Percentiles rank a stretch among this genome's conserved stretches.
These are phyloP conservation scores for Salvia rosmarinus DNA, from an alignment of 257 asterid genomes.

Conservation along the genomic window DNA sequence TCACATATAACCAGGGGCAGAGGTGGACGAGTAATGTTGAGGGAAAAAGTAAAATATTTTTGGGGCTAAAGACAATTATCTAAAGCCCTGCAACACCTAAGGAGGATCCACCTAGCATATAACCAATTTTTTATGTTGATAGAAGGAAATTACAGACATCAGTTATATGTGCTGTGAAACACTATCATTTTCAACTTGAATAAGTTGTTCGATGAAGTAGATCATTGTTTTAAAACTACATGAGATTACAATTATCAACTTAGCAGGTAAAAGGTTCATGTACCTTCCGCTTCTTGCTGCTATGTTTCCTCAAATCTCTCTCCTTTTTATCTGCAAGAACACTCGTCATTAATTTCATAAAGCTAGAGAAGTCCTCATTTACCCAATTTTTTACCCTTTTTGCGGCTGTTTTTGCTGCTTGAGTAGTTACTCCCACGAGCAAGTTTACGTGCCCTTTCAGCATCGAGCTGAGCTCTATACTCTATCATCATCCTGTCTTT, in stretches of 20 bases:
- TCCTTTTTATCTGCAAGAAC: slow-evolving; percentile 74
- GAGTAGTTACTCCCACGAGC: slow-evolving; percentile 84
- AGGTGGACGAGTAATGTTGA: not conserved
- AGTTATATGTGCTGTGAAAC: not conserved
- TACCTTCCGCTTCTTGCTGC: slow-evolving; percentile 92
- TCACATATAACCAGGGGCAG: not conserved
- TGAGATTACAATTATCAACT: slow-evolving; percentile 1
- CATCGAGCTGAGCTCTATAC: slow-evolving; percentile 96
- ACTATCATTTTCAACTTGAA: not conserved
- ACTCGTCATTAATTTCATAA: slow-evolving; percentile 22
- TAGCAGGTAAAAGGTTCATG: slow-evolving; percentile 23
- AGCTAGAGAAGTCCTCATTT: slow-evolving; percentile 12
- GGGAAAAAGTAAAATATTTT: not conserved
- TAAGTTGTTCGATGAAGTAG: not conserved
- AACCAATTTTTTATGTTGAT: not conserved
- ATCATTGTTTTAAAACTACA: not conserved
- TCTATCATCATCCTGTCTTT: slow-evolving; percentile 95
- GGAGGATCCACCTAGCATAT: not conserved
- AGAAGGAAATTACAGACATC: slow-evolving; percentile 2
- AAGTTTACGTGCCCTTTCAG: slow-evolving; percentile 87
- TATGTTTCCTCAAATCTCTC: slow-evolving; percentile 67
- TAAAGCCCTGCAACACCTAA: not conserved
- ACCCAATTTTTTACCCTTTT: slow-evolving; percentile 58
- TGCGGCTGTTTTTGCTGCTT: slow-evolving; percentile 60
- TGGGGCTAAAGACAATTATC: not conserved